phyloP scores from a whole-genome alignment of 1,284 basidiomycete genomes.

The Quambalaria eucalypti region DNA sequence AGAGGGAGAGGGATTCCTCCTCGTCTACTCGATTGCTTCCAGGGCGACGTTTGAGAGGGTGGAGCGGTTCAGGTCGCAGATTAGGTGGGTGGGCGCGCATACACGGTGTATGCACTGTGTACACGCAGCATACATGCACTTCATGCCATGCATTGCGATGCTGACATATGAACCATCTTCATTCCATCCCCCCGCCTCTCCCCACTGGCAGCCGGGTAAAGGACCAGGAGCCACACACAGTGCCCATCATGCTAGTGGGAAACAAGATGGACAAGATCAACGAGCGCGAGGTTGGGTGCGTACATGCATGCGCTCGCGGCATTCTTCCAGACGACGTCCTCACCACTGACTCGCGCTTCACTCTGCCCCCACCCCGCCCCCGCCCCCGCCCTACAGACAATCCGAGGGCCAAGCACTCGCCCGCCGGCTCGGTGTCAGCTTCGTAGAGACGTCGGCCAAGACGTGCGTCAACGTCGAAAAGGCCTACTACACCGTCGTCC shows the following conservation, averaged over 20 bases:
- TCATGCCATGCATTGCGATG: neutral
- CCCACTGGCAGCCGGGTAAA: slow-evolving; percentile 24
- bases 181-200: neutral
- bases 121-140: neutral
- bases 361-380: neutral
- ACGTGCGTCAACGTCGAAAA: slow-evolving; percentile 47
- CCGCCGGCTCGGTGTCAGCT: slow-evolving; percentile 44
- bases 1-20: slow-evolving; percentile 49
- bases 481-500: slow-evolving; percentile 46
- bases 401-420: slow-evolving; percentile 47
- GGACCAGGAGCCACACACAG: slow-evolving; percentile 45
- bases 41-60: slow-evolving; percentile 48
- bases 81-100: slow-evolving; percentile 34
- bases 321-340: neutral
- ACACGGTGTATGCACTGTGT: neutral
- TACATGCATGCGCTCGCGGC: neutral
- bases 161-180: neutral
- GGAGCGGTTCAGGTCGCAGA: slow-evolving; percentile 46
- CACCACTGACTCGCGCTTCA: no score
- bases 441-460: slow-evolving; percentile 48
- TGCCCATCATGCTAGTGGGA: slow-evolving; percentile 74
- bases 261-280: slow-evolving; percentile 75
- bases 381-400: slow-evolving; percentile 10
- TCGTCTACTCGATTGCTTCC: slow-evolving; percentile 48
- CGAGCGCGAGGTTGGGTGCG: slow-evolving; percentile 62